Conservation (phyloP, 75 land plant genomes). For the Pinus taeda region DNA sequence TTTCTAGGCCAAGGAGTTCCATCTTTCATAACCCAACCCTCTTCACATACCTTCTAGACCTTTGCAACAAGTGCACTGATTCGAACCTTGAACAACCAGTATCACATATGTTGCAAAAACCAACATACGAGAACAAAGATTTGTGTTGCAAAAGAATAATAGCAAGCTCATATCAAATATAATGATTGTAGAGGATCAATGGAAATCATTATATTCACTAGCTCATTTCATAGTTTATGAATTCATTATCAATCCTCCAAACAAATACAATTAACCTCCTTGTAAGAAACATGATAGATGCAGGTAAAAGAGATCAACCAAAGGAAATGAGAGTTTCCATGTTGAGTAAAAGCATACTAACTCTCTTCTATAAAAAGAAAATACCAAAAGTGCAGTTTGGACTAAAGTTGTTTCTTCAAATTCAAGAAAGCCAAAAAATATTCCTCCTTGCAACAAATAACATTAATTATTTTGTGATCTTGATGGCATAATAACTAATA, state of each 20-base stretch:
- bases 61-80: too few species aligned
- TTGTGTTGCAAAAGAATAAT: constrained; percentile 4
- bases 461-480: background rate
- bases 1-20: too few species aligned
- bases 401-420: constrained; percentile 59
- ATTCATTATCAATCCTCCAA: background rate
- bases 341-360: too few species aligned
- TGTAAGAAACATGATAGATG: background rate
- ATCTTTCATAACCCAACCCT: too few species aligned
- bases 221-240: background rate
- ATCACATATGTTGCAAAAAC: background rate
- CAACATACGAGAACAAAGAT: background rate
- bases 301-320: background rate
- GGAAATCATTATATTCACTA: background rate
- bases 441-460: constrained; percentile 29
- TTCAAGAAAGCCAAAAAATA: constrained; percentile 78
- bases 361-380: too few species aligned
- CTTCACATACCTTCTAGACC: too few species aligned
- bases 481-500: background rate
- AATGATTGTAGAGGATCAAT: background rate
- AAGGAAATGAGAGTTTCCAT: background rate
- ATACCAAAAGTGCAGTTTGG: constrained; percentile 66
- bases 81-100: constrained; percentile 60
- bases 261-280: background rate
- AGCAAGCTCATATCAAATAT: background rate